Evolutionary conservation across 1,139 yeast species (phyloP).

Genomic region (Scheffersomyces quercinus): DNA sequence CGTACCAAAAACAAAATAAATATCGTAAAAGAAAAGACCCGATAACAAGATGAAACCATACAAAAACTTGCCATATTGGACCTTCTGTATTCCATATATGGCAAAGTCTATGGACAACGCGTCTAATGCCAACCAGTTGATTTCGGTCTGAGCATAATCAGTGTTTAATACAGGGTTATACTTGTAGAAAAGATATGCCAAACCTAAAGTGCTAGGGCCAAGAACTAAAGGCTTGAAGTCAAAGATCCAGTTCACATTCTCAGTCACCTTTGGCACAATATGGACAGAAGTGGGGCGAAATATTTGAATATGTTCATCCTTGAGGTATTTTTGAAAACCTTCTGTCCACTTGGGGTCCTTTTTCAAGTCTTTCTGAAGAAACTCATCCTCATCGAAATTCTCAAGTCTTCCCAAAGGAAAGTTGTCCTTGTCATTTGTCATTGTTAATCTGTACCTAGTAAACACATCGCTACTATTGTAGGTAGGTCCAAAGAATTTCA

Average conservation of each 20-base stretch:
- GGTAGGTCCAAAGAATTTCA: constrained; percentile 15
- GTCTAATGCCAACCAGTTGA: constrained; percentile 35
- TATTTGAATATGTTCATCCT: constrained; percentile 15
- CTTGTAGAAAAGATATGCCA: constrained; percentile 20
- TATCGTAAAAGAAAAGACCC: constrained; percentile 61
- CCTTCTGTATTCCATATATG: constrained; percentile 31
- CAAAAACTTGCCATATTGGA: constrained; percentile 39
- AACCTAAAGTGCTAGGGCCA: constrained; percentile 18
- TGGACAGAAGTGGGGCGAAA: constrained; percentile 18
- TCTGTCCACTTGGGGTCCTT: constrained; percentile 17
- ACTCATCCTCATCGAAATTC: constrained; percentile 10
- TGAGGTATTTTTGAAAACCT: constrained; percentile 14
- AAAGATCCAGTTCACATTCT: constrained; percentile 29
- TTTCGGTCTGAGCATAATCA: constrained; percentile 8
- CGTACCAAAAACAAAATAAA: constrained; percentile 66
- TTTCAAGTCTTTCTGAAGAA: constrained; percentile 5
- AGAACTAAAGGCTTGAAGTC: constrained; percentile 33
- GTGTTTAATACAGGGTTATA: constrained; percentile 22
- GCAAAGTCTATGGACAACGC: constrained; percentile 35
- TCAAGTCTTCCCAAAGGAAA: constrained; percentile 26
- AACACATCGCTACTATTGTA: constrained; percentile 12
- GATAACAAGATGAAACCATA: constrained; percentile 45
- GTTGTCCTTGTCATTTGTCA: constrained; percentile 17
- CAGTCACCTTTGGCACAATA: constrained; percentile 10
- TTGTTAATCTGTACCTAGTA: constrained; percentile 20